phyloP scores from a whole-genome alignment of 2,329 filamentous ascomycete species.

The Apiospora kogelbergensis region DNA sequence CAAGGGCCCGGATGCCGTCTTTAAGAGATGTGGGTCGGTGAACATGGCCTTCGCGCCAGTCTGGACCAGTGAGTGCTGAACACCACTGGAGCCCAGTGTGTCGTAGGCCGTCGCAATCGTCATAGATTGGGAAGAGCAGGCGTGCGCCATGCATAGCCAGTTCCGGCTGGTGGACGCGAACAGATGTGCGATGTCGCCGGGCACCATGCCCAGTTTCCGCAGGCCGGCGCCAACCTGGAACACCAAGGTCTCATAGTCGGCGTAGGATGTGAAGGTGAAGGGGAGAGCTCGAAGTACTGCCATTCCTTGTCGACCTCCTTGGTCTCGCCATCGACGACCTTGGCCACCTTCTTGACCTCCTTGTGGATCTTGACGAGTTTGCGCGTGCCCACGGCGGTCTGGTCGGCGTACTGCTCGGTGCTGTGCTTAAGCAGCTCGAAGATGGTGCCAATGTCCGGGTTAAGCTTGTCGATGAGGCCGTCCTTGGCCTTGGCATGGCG shows the following conservation, averaged over 20 bases:
- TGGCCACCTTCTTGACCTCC: slow-evolving; percentile 88
- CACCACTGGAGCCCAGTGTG: slow-evolving; percentile 80
- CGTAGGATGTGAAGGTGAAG: slow-evolving; percentile 76
- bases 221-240: slow-evolving; percentile 72
- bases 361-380: slow-evolving; percentile 75
- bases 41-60: slow-evolving; percentile 82
- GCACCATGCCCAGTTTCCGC: slow-evolving; percentile 69
- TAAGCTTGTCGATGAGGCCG: slow-evolving; percentile 64
- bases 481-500: slow-evolving; percentile 72
- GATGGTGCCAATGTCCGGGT: slow-evolving; percentile 71
- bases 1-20: slow-evolving; percentile 57
- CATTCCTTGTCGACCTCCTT: slow-evolving; percentile 85
- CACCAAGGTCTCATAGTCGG: slow-evolving; percentile 72
- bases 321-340: slow-evolving; percentile 79
- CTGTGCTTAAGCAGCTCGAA: slow-evolving; percentile 76
- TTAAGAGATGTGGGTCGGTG: slow-evolving; percentile 76
- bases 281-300: slow-evolving; percentile 83
- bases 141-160: slow-evolving; percentile 83
- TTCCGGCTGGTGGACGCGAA: slow-evolving; percentile 82
- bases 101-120: slow-evolving; percentile 95
- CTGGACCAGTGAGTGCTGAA: slow-evolving; percentile 83
- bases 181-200: slow-evolving; percentile 71
- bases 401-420: slow-evolving; percentile 61
- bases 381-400: slow-evolving; percentile 68
- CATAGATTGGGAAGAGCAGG: slow-evolving; percentile 78